Conservation (phyloP, 1,139 yeast species). For the Scheffersomyces quercinus region DNA sequence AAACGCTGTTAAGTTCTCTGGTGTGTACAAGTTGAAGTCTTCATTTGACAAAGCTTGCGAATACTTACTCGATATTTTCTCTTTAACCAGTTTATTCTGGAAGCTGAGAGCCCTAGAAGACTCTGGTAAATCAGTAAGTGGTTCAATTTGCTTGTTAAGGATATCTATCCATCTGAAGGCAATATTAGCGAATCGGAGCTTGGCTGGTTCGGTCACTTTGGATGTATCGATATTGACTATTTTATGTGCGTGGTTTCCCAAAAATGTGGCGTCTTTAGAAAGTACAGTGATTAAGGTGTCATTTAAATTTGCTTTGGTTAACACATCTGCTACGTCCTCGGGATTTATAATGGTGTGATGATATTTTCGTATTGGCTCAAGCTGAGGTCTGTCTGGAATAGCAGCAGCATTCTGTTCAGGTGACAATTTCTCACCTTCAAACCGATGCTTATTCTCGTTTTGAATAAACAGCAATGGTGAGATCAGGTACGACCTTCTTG, state of each 20-base stretch:
- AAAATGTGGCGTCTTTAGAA: conserved; percentile 27
- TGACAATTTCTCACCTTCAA: conserved; percentile 34
- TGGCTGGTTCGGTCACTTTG: conserved; percentile 11
- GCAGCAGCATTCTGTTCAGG: conserved; percentile 34
- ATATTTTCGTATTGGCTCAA: conserved; percentile 18
- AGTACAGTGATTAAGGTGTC: conserved; percentile 34
- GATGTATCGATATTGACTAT: conserved; percentile 21
- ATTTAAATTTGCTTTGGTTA: conserved; percentile 24
- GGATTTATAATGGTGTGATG: conserved; percentile 39
- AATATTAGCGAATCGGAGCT: conserved; percentile 30
- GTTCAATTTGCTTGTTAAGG: conserved; percentile 24
- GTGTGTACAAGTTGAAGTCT: not conserved
- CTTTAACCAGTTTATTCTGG: conserved; percentile 1
- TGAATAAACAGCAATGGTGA: conserved; percentile 32
- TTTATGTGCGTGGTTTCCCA: conserved; percentile 27
- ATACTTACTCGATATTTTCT: not conserved
- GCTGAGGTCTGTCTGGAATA: conserved; percentile 32
- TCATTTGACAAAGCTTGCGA: not conserved
- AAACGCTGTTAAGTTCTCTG: conserved; percentile 14
- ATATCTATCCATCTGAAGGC: conserved; percentile 31
- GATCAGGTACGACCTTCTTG: conserved; percentile 10
- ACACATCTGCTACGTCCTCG: conserved; percentile 34
- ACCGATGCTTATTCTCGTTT: conserved; percentile 29
- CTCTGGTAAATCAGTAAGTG: not conserved
- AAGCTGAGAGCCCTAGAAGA: not conserved